Percentiles rank a stretch among this genome's conserved stretches.
These are phyloP conservation scores for Scutellaria barbata DNA, from an alignment of 257 asterid genomes.

Conservation along the genomic window DNA sequence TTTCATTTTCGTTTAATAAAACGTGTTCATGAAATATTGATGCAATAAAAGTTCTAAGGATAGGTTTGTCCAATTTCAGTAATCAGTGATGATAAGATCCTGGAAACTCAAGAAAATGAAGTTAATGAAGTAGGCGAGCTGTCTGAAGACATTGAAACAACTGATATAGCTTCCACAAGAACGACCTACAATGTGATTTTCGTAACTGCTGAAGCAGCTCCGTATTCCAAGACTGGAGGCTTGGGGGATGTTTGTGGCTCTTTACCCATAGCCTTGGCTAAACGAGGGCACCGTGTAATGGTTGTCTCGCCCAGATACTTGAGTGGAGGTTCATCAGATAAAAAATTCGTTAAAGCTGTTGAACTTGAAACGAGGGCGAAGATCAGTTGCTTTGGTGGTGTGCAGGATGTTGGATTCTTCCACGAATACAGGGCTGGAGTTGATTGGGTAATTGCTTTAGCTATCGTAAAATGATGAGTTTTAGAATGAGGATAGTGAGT, in stretches of 20 bases:
- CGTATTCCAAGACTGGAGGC: conserved; percentile 97
- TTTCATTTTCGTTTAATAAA: not conserved
- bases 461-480: conserved; percentile 26
- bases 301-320: conserved; percentile 89
- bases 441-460: conserved; percentile 76
- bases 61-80: conserved; percentile 37
- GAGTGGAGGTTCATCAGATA: conserved; percentile 60
- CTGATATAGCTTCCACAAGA: conserved; percentile 37
- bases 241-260: conserved; percentile 99
- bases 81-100: conserved; percentile 44
- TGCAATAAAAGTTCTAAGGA: conserved; percentile 11
- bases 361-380: conserved; percentile 51
- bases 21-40: conserved; percentile 16
- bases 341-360: conserved; percentile 64
- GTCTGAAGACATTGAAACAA: conserved; percentile 39
- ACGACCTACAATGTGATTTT: conserved; percentile 60
- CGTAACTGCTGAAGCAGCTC: conserved; percentile 94
- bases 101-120: conserved; percentile 43
- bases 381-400: conserved; percentile 71
- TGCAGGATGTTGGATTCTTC: conserved; percentile 78
- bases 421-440: conserved; percentile 95
- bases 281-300: conserved; percentile 93
- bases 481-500: conserved; percentile 5
- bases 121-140: conserved; percentile 41
- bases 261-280: conserved; percentile 85